A percentile compares a stretch with the other conserved stretches of the same genome.
phyloP scores from a whole-genome alignment of 2,329 filamentous ascomycete genomes.

The Myriosclerotinia duriaeana region DNA sequence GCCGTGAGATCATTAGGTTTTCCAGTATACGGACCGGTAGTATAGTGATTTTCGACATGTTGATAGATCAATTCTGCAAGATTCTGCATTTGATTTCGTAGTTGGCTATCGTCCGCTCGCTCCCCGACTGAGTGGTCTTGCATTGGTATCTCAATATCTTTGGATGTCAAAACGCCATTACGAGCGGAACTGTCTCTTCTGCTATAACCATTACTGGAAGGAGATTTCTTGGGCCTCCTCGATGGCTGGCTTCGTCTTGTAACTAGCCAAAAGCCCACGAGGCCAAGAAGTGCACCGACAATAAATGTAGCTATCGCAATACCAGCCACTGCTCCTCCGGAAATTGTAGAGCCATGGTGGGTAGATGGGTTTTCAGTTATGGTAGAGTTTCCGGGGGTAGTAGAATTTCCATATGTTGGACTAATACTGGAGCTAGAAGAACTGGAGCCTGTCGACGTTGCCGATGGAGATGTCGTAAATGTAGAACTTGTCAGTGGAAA shows the following conservation, averaged over 20 bases:
- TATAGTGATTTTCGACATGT: constrained; percentile 47
- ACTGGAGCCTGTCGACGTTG: neutral
- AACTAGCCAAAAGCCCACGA: neutral
- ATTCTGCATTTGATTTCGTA: constrained; percentile 41
- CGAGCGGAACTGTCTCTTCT: too few relatives aligned
- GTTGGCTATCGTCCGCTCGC: constrained; percentile 42
- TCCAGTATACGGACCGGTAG: constrained; percentile 25
- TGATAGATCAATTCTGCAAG: constrained; percentile 43
- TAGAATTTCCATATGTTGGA: neutral
- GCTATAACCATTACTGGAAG: neutral
- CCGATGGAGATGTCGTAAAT: neutral
- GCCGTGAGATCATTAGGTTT: neutral
- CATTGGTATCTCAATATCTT: neutral
- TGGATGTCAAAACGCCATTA: neutral
- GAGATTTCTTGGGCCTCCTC: neutral
- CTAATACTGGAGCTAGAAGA: neutral
- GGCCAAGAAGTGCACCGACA: constrained; percentile 34
- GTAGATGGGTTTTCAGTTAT: neutral
- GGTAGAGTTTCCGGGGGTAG: neutral
- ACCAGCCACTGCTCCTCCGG: constrained; percentile 39
- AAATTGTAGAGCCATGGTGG: neutral
- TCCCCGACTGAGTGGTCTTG: constrained; percentile 43
- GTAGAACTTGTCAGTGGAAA: neutral
- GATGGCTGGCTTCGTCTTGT: too few relatives aligned
- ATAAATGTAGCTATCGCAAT: constrained; percentile 43